phyloP scores from a whole-genome alignment of 1,284 basidiomycete genomes.

The Cutaneotrichosporon daszewskae region DNA sequence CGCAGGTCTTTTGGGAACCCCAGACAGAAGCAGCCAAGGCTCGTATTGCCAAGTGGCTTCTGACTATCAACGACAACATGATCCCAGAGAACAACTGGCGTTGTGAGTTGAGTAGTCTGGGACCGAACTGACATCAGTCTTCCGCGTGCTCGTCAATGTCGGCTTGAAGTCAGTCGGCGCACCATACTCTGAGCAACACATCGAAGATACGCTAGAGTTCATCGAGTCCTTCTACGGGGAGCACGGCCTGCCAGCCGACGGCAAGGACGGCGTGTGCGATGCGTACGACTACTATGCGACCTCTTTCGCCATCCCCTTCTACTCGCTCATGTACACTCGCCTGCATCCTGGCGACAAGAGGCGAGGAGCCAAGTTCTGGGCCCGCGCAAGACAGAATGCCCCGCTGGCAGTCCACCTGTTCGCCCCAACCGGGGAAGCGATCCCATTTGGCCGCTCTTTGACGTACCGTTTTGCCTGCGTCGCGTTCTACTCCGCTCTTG shows the following conservation, averaged over 20 bases:
- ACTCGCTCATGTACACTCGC: constrained; percentile 23
- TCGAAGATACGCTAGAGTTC: constrained; percentile 20
- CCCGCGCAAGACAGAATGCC: constrained; percentile 16
- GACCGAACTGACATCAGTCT: constrained; percentile 16
- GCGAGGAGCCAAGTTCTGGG: constrained; percentile 14
- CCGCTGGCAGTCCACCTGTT: constrained; percentile 21
- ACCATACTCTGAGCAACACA: constrained; percentile 22
- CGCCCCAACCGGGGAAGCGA: constrained; percentile 22
- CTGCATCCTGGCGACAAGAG: constrained; percentile 50
- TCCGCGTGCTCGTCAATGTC: constrained; percentile 27
- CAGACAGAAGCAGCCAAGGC: constrained; percentile 17
- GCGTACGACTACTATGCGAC: constrained; percentile 40
- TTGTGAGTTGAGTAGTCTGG: constrained; percentile 15
- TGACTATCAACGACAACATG: constrained; percentile 15
- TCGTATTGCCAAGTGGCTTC: constrained; percentile 19
- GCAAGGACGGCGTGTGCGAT: constrained; percentile 56
- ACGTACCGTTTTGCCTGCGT: constrained; percentile 29
- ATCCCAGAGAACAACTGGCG: constrained; percentile 31
- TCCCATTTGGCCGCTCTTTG: constrained; percentile 30
- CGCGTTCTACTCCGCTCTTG: constrained; percentile 16
- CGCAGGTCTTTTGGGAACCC: constrained; percentile 27
- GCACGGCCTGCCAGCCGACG: constrained; percentile 43
- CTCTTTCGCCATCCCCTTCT: constrained; percentile 31
- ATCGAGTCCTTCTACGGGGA: constrained; percentile 35
- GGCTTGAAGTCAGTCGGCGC: constrained; percentile 26